These are phyloP conservation scores for Limnanthes douglasii DNA, from an alignment of 345 rosid genomes.

Conservation along the genomic window DNA sequence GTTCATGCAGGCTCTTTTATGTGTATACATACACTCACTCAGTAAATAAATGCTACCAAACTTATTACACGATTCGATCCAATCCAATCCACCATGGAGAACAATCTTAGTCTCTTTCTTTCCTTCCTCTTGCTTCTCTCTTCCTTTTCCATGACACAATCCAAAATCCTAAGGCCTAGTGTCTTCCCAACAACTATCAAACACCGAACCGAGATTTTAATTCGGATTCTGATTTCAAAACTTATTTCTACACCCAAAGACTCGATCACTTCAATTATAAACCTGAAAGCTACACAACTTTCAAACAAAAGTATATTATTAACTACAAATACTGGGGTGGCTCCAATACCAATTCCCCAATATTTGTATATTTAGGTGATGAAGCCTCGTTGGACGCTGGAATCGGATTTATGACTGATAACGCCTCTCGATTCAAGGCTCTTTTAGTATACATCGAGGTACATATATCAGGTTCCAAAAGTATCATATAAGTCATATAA, in stretches of 20 bases:
- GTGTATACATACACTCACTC: no score
- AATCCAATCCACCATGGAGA: background rate
- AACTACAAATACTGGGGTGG: constrained; percentile 39
- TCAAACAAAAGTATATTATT: constrained; percentile 29
- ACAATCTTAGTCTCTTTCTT: constrained; percentile 1
- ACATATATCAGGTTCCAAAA: no score
- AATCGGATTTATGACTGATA: constrained; percentile 19
- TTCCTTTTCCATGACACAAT: constrained; percentile 10
- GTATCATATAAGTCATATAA: no score
- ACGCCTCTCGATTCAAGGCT: constrained; percentile 19
- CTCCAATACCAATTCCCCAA: constrained; percentile 24
- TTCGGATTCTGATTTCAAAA: constrained; percentile 8
- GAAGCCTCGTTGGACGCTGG: constrained; percentile 15
- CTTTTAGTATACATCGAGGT: constrained; percentile 33
- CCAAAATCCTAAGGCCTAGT: constrained; percentile 7
- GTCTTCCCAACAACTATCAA: constrained; percentile 1
- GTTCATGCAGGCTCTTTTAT: no score
- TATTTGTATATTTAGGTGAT: constrained; percentile 29
- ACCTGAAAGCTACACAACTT: constrained; percentile 33
- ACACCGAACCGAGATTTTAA: background rate
- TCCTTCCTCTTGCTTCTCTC: background rate
- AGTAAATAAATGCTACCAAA: no score
- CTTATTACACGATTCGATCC: no score
- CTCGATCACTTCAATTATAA: constrained; percentile 44
- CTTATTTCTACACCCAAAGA: constrained; percentile 20